phyloP scores from a whole-genome alignment of 139 green algal species.

The Diplosphaera chodatii region DNA sequence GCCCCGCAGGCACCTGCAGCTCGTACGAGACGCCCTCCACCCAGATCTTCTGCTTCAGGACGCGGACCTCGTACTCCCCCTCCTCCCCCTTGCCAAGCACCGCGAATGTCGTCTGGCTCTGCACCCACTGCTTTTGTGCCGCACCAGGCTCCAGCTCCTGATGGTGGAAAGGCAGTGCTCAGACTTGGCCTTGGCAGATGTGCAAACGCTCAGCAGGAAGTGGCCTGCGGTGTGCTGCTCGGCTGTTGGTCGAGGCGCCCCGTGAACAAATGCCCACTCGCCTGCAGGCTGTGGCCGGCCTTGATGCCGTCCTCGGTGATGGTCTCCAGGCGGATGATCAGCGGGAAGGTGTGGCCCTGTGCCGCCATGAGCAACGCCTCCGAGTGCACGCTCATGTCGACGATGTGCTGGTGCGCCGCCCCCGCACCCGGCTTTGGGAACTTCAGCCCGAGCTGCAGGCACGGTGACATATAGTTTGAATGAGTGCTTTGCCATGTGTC shows the following conservation, averaged over 20 bases:
- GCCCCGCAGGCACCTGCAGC: slow-evolving; percentile 83
- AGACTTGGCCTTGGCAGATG: too few species aligned
- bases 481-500: too few species aligned
- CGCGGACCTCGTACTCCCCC: slow-evolving; percentile 30
- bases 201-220: too few species aligned
- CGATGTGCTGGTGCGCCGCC: slow-evolving; percentile 5
- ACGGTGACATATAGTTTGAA: too few species aligned
- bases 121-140: slow-evolving; percentile 66
- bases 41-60: slow-evolving; percentile 95
- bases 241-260: too few species aligned
- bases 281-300: slow-evolving; percentile 49
- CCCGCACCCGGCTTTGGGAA: slow-evolving; percentile 8
- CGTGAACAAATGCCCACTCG: too few species aligned
- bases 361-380: slow-evolving; percentile 20
- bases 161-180: too few species aligned
- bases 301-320: slow-evolving; percentile 52
- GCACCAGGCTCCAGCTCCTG: slow-evolving; percentile 41
- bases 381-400: slow-evolving; percentile 20
- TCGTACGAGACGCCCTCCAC: slow-evolving; percentile 84
- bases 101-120: slow-evolving; percentile 93
- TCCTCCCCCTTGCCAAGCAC: slow-evolving; percentile 60
- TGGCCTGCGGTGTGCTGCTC: too few species aligned
- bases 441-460: slow-evolving; percentile 9
- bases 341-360: slow-evolving; percentile 41
- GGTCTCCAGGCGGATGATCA: slow-evolving; percentile 82